Percentiles rank a stretch among this genome's conserved stretches.
These are phyloP conservation scores for Apiospora sp. DNA, from an alignment of 2,329 filamentous ascomycete genomes.

Conservation along the genomic window DNA sequence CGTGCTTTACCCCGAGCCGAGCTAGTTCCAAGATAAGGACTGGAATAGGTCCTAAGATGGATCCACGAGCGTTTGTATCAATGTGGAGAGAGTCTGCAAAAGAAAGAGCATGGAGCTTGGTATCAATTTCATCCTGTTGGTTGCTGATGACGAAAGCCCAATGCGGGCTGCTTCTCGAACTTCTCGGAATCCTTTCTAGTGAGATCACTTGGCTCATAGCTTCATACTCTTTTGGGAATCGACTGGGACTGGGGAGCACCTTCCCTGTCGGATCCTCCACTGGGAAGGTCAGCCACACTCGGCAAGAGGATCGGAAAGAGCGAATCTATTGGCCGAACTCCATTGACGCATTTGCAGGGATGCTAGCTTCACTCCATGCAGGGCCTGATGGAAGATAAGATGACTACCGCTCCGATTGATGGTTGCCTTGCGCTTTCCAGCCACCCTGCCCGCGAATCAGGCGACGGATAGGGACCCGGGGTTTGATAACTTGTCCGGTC, in stretches of 20 bases:
- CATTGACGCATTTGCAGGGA: background rate
- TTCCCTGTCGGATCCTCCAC: constrained; percentile 7
- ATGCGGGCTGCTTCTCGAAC: background rate
- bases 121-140: too few relatives aligned
- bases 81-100: background rate
- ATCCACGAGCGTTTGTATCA: background rate
- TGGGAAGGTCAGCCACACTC: background rate
- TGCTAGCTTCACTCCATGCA: background rate
- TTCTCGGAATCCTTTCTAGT: background rate
- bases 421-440: constrained; percentile 6
- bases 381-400: background rate
- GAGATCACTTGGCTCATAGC: background rate
- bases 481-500: background rate
- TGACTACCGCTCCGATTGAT: constrained; percentile 7
- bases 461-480: background rate
- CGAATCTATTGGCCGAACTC: background rate
- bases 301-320: background rate
- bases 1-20: background rate
- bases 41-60: background rate
- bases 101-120: background rate
- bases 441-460: background rate
- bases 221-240: background rate
- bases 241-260: background rate
- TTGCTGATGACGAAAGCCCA: background rate
- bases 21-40: background rate